Percentiles rank a stretch among this genome's conserved stretches.
These are phyloP conservation scores for Helichrysum umbraculigerum DNA, from an alignment of 129 eudicot genomes.

Conservation along the genomic window DNA sequence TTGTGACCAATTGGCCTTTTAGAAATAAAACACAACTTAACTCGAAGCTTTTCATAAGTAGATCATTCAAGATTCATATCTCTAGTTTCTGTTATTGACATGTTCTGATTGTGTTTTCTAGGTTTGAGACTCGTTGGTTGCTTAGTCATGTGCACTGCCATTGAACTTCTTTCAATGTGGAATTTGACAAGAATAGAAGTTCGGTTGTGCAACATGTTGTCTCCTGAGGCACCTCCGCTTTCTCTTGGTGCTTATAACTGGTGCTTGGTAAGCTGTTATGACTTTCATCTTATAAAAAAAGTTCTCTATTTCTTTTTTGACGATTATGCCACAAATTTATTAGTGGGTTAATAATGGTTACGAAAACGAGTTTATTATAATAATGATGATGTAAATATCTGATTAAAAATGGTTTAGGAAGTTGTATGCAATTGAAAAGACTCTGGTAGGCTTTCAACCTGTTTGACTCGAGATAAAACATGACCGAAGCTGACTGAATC, in stretches of 20 bases:
- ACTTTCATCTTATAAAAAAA: conserved; percentile 8
- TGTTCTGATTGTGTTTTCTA: conserved; percentile 24
- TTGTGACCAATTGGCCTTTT: not conserved
- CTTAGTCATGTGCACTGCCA: conserved; percentile 55
- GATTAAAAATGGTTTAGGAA: too few relatives aligned
- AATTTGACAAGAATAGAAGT: conserved; percentile 95
- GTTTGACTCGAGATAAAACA: not conserved
- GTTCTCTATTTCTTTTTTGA: not conserved
- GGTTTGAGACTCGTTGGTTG: conserved; percentile 60
- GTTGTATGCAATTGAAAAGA: too few relatives aligned
- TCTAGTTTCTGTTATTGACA: not conserved
- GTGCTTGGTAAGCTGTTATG: conserved; percentile 62
- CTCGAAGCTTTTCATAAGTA: not conserved
- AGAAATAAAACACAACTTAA: not conserved
- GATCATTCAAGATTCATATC: not conserved
- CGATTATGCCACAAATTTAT: not conserved
- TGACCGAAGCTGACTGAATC: not conserved
- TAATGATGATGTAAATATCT: not conserved
- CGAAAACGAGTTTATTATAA: not conserved
- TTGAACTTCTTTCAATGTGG: conserved; percentile 98
- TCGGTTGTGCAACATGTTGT: conserved; percentile 81
- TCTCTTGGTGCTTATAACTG: conserved; percentile 91
- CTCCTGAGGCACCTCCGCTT: conserved; percentile 92
- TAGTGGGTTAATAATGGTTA: not conserved
- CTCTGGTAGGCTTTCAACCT: too few relatives aligned